Evolutionary conservation across 2,329 filamentous ascomycete genomes (phyloP), one percentile per base, ranked within the genome.

Genomic region (Calonectria ilicicola): DNA sequence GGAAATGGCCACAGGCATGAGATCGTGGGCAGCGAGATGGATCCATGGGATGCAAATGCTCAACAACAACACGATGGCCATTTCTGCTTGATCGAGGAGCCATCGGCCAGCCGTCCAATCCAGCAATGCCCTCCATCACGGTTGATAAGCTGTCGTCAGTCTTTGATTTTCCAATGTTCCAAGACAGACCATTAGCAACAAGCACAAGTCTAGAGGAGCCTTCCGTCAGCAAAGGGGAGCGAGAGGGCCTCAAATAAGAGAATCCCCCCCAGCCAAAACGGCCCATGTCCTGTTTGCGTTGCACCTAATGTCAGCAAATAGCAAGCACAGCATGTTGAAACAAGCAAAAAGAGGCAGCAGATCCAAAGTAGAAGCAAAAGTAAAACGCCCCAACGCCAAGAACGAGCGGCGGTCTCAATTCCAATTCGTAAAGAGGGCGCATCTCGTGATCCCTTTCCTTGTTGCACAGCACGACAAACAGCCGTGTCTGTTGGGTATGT

Each of bases 91-190:
- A 21, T 23, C 56, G 26, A 14, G 17, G 53, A 23, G 26, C 27
- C 17, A 12, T 15, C 6, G 21, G 21, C 9, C 21, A 27, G 21
- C 62, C 63, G 19, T 74, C 68, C 17, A 75, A 64, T 21, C 73
- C 70, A 47, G 72, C 69, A 19, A 78, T 70, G 29, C 67, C 64
- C 19, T 72, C 23, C 1, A 56, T 63, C 76, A 78, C 78, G 5
- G 40, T n/a, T 46, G 38, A 14, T 46, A 10, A 44, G 23, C n/a
- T 32, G 26, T 27, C 3, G 26, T 29, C 5, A n/a, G 19, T 17
- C 21, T 58, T 58, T 14, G 27, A n/a, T 23, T 58, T 38, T 1
- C 12, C 5, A 58, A 58, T 21, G 15, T 38, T 58, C 53, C 35
- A 58, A 32, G n/a, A 38, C 12, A 38, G 35, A 23, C 12, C 14